Base-by-base conservation (phyloP, 768 basidiomycete genomes). In the Albatrellus ellisii region DNA sequence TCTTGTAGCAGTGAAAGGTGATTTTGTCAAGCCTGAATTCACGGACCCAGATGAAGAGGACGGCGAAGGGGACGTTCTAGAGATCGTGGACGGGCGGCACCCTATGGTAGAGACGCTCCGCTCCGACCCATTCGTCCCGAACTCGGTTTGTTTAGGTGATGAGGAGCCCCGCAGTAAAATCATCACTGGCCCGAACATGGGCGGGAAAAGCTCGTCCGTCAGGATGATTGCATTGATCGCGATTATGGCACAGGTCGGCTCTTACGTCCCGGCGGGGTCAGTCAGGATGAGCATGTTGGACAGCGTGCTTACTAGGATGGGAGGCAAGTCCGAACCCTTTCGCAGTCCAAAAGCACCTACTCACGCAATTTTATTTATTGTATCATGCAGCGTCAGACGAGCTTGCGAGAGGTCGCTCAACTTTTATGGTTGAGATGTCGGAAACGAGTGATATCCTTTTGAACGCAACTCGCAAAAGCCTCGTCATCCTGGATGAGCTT, bases 391-490 rank as follows among this genome's bases (percentile, higher is more conserved):
- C 94, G 0, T 82, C 77, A 8, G 94, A 98, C 56, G 89, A 95
- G 49, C 60, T 97, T 20, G 73, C 77, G 5, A 71, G 82, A 28
- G 90, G 90, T 0, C 75, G 87, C 6, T 94, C 90, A 0, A 98
- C 86, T 0, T 95, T 97, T 58, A 95, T 95, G 92, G 87, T 97
- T 3, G 94, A 99, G 60, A 80, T 98, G 69, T 70, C 82, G 4
- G 91, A 97, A 57, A 95, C 92, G 0, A 82, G 79, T 52, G 87
- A 95, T 52, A 91, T 97, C 43, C 61, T 98, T 11, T 70, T 77
- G 26, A 66, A 75, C 3, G 83, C 87, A 1, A 84, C 88, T 0
- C 58, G 68, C 3, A 70, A 69, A 24, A 89, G 85, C 39, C 68
- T 98, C 9, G 84, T 99, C 10, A 82, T 99, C 29, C 67, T 97